Conservation (phyloP, 2,329 filamentous ascomycete genomes). For the Pseudocercospora pini-densiflorae region DNA sequence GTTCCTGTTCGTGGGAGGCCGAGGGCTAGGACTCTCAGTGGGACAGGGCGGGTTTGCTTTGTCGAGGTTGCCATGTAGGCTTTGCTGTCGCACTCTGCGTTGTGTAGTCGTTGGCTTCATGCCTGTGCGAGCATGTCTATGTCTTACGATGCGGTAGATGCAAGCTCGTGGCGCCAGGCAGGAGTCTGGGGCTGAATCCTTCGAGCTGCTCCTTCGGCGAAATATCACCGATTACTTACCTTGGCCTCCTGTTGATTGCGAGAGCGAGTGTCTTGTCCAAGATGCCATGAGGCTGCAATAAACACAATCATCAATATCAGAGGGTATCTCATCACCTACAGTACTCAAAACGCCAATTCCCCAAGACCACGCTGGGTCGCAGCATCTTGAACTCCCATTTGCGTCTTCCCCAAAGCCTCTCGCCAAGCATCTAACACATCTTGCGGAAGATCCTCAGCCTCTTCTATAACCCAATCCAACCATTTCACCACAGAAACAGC, state of each 20-base stretch:
- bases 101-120: no score
- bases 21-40: background rate
- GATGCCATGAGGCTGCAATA: no score
- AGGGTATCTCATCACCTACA: background rate
- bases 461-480: constrained; percentile 51
- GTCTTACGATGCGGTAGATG: no score
- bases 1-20: background rate
- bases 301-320: background rate
- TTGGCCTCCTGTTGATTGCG: no score
- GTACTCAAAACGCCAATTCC: constrained; percentile 44
- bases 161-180: no score
- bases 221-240: no score
- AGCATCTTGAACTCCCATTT: constrained; percentile 48
- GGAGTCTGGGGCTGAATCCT: no score
- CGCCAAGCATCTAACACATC: constrained; percentile 40
- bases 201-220: no score
- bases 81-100: no score
- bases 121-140: no score
- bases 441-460: constrained; percentile 25
- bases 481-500: constrained; percentile 71
- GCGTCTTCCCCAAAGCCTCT: constrained; percentile 46
- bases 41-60: background rate
- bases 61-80: no score
- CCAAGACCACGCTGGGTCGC: constrained; percentile 52
- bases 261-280: no score